A percentile compares a stretch with the other conserved stretches of the same genome.
phyloP scores from a whole-genome alignment of 306 rosid species.

The Castanea crenata region DNA sequence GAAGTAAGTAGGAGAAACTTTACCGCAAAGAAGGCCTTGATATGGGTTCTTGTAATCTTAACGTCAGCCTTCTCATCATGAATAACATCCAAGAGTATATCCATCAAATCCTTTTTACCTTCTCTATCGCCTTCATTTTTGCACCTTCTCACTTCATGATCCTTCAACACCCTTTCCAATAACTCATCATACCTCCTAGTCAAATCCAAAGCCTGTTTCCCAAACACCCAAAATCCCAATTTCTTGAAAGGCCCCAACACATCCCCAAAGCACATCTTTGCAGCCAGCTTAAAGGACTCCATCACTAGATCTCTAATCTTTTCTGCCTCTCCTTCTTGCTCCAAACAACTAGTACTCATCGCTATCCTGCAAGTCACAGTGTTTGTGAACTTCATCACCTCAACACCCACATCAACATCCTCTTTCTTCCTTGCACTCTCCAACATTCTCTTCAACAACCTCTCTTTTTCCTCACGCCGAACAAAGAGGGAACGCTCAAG shows the following conservation, averaged over 20 bases:
- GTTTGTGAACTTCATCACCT: conserved; percentile 49
- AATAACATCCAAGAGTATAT: conserved; percentile 39
- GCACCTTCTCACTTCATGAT: conserved; percentile 29
- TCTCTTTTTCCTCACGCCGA: conserved; percentile 20
- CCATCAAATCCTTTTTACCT: conserved; percentile 38
- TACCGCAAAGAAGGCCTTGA: conserved; percentile 50
- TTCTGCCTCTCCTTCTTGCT: conserved; percentile 37
- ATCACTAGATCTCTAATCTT: conserved; percentile 39
- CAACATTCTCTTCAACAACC: conserved; percentile 15
- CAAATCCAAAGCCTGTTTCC: conserved; percentile 43
- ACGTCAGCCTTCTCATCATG: conserved; percentile 48
- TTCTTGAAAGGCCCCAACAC: conserved; percentile 48
- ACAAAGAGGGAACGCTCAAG: conserved; percentile 31
- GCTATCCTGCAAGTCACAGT: conserved; percentile 47
- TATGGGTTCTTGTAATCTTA: conserved; percentile 45
- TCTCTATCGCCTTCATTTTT: conserved; percentile 12
- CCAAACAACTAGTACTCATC: conserved; percentile 52
- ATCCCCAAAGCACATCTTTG: conserved; percentile 50
- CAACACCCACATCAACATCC: conserved; percentile 39
- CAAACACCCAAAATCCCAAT: conserved; percentile 45
- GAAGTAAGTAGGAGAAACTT: neutral
- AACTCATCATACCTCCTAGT: conserved; percentile 44
- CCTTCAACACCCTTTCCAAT: conserved; percentile 44
- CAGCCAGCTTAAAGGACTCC: conserved; percentile 36
- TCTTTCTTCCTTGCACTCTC: conserved; percentile 5